Base-by-base conservation (phyloP, 495 filamentous ascomycete genomes). In the Lasiosphaeriaceae sp. region DNA sequence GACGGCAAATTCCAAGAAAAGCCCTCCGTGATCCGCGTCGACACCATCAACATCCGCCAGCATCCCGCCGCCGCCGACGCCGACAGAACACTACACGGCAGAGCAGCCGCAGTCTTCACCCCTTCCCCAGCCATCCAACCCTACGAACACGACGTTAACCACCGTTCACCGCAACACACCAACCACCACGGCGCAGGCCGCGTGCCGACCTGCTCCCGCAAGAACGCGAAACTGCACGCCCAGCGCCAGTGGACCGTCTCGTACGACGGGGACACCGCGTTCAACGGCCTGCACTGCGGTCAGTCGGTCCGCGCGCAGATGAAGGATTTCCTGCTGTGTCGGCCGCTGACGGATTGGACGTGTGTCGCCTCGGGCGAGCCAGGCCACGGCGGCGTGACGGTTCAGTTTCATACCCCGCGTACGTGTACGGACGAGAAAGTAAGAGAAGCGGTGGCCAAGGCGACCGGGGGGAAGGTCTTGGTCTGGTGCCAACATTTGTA, bases 401-500 rank as follows among this genome's bases (percentile, higher is more conserved):
- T 57, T 22, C 48, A 57, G 55, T 52, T 57, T 22, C 55, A 57
- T 24, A 57, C 55, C 26, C 55, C 55, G 48, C 19, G 48, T 3
- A 52, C 37, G 24, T 57, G 55, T 26, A 23, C 43, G 29, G 55
- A 57, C 47, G 12, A 34, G 26, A 47, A 34, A 12, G 26, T 57
- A n/a, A 17, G 50, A 11, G 41, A 47, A 11, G 55, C 41, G 12
- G 41, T 57, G 16, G 12, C 20, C 47, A 47, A 46, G 39, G 55
- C 16, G 20, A 57, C 47, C 1, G 21, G 9, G 12, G 49, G 49
- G 35, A 21, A 48, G n/a, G 20, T 48, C 24, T 8, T 46, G 44
- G 56, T 52, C 35, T 39, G 49, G 54, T 56, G 54, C 44, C 39
- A 43, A 12, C 39, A 43, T 43, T n/a, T 43, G 8, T 43, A 12